Evolutionary conservation across 2,329 filamentous ascomycete genomes (phyloP), one percentile per base, ranked within the genome.

Genomic region (Fusarium buxicola): DNA sequence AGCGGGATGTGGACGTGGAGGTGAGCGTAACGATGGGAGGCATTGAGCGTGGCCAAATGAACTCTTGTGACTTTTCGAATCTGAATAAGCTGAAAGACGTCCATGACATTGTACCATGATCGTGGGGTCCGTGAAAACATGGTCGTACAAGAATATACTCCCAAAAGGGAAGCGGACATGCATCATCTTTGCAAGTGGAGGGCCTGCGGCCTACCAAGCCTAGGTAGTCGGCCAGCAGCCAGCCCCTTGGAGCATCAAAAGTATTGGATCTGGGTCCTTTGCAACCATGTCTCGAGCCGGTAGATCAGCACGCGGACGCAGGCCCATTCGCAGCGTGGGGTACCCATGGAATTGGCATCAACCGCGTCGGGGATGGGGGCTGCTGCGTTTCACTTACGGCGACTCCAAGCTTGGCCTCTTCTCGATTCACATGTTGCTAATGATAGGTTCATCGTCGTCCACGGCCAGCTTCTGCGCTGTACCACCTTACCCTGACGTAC

Each of bases 391-490:
- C 41, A 43, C 58, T 66, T 47, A 46, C 49, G 44, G 49, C 44
- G 55, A 55, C 50, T 55, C 53, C 55, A 60, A 69, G 50, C 35
- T 59, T 57, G 50, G 31, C 44, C 67, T 59, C 59, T 71, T 66
- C 46, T 60, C 32, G 46, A 59, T 62, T 69, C 69, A 71, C 69
- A 71, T 71, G 69, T 40, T 71, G 45, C 46, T 30, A 71, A 71
- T 70, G 69, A 71, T 71, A 71, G 69, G 69, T 67, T 61, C 63
- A 70, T 71, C 69, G 65, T 60, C 40, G 65, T 50, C 60, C 58
- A 66, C 35, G 56, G 59, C 28, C 38, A 60, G 55, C 40, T 63
- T 41, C 32, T 50, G 48, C 44, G 32, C 46, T 54, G 58, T 64
- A 56, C 40, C 50, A 60, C 55, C 48, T 63, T 39, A 50, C 57